Base-by-base conservation (phyloP, 352 stramenopile genomes). In the Phytophthora pinifolia region DNA sequence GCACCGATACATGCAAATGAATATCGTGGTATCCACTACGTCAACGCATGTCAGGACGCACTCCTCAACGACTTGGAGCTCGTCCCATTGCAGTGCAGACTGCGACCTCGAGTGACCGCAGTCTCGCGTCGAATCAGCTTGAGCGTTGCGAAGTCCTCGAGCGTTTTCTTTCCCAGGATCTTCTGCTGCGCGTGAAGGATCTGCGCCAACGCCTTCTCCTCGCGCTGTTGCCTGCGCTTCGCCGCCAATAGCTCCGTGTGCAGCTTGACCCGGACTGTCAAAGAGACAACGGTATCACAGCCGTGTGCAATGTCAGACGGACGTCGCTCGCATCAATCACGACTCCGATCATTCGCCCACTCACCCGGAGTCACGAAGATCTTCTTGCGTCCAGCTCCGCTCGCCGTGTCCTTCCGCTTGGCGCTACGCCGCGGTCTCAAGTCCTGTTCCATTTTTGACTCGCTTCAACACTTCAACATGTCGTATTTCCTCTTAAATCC, bases 161-260 rank as follows among this genome's bases (percentile, higher is more conserved):
- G 72, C 6, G 65, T 80, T 55, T 86, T 88, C 61, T 59, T 77
- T 15, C 73, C 65, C 4, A 76, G 6, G 8, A 86, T 61, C 54
- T 66, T 78, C 22, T 78, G 74, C 41, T 84, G 68, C 6, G 41
- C 45, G 14, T 67, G 54, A 2, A 64, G 53, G 10, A 76, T 62
- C 39, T 74, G 74, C 10, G 22, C 36, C 3, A 60, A 58, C 22
- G 70, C 61, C 13, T 52, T 65, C 48, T 75, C 54, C 18, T 72
- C 49, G 1, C 42, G 56, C 29, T 68, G 54, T 33, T 64, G 58
- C 17, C 41, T 38, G 33, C 62, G 61, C 34, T 50, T 50, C 46
- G 58, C 50, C 20, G 62, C 62, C 15, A 60, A 43, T 18, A 53
- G 15, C 7, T 64, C 62, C 18, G 62, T 65, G n/a, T 67, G 57